phyloP scores from a whole-genome alignment of 257 asterid species.

The Solanum megistacrolobum region DNA sequence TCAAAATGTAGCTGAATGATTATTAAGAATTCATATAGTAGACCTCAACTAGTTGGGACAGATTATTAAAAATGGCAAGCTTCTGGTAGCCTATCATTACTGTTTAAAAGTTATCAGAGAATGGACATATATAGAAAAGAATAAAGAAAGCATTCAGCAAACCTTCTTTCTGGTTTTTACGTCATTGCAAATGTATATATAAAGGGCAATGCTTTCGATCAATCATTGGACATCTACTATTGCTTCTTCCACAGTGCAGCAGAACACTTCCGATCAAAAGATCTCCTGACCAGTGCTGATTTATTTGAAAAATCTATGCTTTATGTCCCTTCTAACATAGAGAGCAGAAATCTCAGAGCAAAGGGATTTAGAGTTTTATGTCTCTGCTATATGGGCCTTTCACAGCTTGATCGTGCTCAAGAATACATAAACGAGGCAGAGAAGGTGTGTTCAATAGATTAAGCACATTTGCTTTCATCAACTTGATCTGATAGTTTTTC shows the following conservation, averaged over 20 bases:
- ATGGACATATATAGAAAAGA: background rate
- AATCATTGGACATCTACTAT: background rate
- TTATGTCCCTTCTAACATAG: conserved; percentile 66
- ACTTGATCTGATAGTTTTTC: conserved; percentile 8
- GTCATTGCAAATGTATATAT: background rate
- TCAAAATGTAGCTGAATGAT: background rate
- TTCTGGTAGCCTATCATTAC: background rate
- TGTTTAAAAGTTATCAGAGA: background rate
- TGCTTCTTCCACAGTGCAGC: conserved; percentile 53
- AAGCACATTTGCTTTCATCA: conserved; percentile 1
- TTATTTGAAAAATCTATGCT: conserved; percentile 87
- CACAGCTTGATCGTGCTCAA: conserved; percentile 88
- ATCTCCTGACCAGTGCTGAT: conserved; percentile 67
- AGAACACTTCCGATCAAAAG: conserved; percentile 74
- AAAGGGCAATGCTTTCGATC: background rate
- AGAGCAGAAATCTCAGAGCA: conserved; percentile 69
- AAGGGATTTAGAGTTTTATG: conserved; percentile 87
- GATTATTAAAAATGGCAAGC: background rate
- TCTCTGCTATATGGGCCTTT: conserved; percentile 78
- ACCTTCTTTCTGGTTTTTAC: background rate
- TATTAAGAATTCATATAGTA: background rate
- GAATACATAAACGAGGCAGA: conserved; percentile 95
- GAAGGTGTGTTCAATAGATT: conserved; percentile 39
- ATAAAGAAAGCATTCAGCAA: background rate
- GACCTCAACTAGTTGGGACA: background rate